A percentile compares a stretch with the other conserved stretches of the same genome.
Evolutionary conservation across 306 rosid genomes (phyloP).

Genomic region (Lathyrus aphaca): DNA sequence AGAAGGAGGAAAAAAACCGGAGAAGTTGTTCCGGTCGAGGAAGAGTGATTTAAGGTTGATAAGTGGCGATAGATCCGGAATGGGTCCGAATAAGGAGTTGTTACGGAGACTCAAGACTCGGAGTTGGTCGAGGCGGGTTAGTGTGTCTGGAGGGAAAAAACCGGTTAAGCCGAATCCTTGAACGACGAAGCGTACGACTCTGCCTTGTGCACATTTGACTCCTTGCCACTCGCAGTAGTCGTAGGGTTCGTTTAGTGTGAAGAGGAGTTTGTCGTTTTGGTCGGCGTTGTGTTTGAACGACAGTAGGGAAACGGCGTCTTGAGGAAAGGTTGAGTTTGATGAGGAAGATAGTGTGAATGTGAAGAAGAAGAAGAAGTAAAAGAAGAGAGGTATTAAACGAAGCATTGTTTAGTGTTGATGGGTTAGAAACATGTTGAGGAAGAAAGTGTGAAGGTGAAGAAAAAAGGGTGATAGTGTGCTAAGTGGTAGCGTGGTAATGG

Average conservation of each 20-base stretch:
- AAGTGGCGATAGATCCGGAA: constrained; percentile 77
- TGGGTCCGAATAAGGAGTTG: constrained; percentile 78
- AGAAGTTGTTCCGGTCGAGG: constrained; percentile 61
- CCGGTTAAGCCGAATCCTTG: constrained; percentile 60
- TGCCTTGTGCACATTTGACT: constrained; percentile 77
- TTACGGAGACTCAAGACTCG: constrained; percentile 71
- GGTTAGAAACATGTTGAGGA: not conserved
- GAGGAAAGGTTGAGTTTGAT: constrained; percentile 29
- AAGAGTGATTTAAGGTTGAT: constrained; percentile 67
- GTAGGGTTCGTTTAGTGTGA: constrained; percentile 60
- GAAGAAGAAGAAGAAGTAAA: not conserved
- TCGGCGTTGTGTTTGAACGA: constrained; percentile 80
- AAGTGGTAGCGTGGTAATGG: not conserved
- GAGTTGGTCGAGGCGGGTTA: constrained; percentile 78
- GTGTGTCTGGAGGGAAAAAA: constrained; percentile 52
- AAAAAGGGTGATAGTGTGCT: not conserved
- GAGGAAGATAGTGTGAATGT: constrained; percentile 19
- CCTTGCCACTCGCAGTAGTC: constrained; percentile 93
- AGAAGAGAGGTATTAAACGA: constrained; percentile 1
- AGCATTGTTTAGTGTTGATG: constrained; percentile 28
- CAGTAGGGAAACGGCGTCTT: constrained; percentile 73
- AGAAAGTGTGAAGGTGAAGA: not conserved
- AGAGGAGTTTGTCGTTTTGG: constrained; percentile 70
- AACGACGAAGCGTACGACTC: constrained; percentile 63
- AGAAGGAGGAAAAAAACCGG: constrained; percentile 72